Conservation (phyloP, 192 early-diverging fungal species). For the Thamnidium elegans region DNA sequence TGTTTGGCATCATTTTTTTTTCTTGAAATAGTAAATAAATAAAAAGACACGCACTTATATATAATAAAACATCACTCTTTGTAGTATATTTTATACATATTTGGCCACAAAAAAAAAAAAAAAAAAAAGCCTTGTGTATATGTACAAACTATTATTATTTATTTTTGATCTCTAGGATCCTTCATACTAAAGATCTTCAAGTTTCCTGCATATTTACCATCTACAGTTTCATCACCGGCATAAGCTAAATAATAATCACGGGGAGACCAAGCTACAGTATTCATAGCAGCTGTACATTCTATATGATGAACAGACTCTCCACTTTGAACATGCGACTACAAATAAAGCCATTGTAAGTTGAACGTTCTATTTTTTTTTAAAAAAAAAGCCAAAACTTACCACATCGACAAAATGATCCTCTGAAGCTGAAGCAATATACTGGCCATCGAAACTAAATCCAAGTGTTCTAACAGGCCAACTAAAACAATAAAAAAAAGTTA, state of each 20-base stretch:
- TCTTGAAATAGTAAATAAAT: too few relatives aligned
- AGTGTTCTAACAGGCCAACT: constrained; percentile 77
- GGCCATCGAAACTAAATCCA: constrained; percentile 77
- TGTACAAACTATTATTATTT: not conserved
- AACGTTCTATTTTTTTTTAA: too few relatives aligned
- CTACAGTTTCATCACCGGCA: constrained; percentile 65
- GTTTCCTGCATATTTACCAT: constrained; percentile 45
- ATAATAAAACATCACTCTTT: too few relatives aligned
- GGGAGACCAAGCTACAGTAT: constrained; percentile 81
- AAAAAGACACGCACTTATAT: too few relatives aligned
- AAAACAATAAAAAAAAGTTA: not conserved
- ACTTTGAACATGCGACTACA: constrained; percentile 67
- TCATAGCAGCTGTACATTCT: constrained; percentile 62
- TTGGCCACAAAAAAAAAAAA: too few relatives aligned
- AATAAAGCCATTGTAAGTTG: not conserved
- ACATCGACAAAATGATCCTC: constrained; percentile 80
- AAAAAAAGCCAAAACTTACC: constrained; percentile 43
- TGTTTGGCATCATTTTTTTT: too few relatives aligned
- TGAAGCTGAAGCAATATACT: constrained; percentile 68
- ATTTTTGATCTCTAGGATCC: constrained; percentile 21
- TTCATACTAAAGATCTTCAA: constrained; percentile 47
- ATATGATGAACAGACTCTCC: constrained; percentile 71
- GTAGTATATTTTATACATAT: too few relatives aligned
- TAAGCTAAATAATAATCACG: constrained; percentile 72
- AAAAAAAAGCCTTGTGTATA: too few relatives aligned